These are phyloP conservation scores for Exsudoporus frostii DNA, from an alignment of 768 basidiomycete species.

Conservation along the genomic window DNA sequence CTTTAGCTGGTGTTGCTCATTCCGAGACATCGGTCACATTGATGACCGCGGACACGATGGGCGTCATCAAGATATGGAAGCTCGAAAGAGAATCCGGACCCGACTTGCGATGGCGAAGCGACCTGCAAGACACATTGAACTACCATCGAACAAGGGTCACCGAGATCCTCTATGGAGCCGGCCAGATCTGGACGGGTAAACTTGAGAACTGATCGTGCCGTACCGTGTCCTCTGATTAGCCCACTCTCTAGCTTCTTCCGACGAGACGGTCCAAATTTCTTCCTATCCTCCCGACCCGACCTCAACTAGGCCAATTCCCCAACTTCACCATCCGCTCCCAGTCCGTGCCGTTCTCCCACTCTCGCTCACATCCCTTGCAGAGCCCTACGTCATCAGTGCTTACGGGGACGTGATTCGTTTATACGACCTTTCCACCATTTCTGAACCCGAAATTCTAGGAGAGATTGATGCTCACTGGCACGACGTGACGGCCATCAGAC, in stretches of 20 bases:
- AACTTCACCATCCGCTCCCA: constrained; percentile 56
- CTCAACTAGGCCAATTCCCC: constrained; percentile 41
- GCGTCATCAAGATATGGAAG: constrained; percentile 79
- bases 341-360: constrained; percentile 77
- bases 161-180: constrained; percentile 62
- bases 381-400: constrained; percentile 78
- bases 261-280: constrained; percentile 74
- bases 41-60: constrained; percentile 92
- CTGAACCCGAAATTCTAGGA: constrained; percentile 67
- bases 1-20: constrained; percentile 53
- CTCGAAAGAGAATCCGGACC: constrained; percentile 42
- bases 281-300: constrained; percentile 37
- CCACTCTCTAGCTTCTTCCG: constrained; percentile 68
- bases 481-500: constrained; percentile 71
- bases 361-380: constrained; percentile 55
- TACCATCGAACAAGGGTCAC: constrained; percentile 85
- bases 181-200: constrained; percentile 86
- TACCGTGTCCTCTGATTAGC: background rate
- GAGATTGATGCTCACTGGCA: constrained; percentile 88
- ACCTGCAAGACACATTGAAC: constrained; percentile 51
- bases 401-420: constrained; percentile 79
- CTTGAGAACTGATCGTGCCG: background rate
- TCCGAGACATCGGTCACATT: constrained; percentile 51
- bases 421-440: constrained; percentile 69
- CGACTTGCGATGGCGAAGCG: constrained; percentile 48